Percentiles rank a stretch among this genome's conserved stretches.
Conservation (phyloP, 805 yeast species). For the Pichia exigua region DNA sequence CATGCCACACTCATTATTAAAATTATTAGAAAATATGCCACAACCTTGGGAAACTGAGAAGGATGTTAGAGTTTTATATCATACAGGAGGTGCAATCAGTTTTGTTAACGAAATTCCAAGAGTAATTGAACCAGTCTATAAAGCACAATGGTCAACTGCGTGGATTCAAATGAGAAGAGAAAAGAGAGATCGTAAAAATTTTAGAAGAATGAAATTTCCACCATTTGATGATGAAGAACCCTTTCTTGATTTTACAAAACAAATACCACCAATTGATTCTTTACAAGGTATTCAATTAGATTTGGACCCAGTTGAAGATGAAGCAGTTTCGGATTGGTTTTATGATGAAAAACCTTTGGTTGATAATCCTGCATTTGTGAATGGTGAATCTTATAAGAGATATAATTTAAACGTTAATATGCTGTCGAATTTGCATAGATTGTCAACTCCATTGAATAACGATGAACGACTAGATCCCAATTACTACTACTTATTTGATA, state of each 20-base stretch:
- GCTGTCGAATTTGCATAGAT: slow-evolving; percentile 56
- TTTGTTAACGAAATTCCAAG: slow-evolving; percentile 89
- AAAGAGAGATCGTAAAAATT: slow-evolving; percentile 82
- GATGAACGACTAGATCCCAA: slow-evolving; percentile 48
- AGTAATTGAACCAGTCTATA: slow-evolving; percentile 85
- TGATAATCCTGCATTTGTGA: slow-evolving; percentile 47
- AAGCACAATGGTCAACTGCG: slow-evolving; percentile 91
- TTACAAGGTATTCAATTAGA: slow-evolving; percentile 64
- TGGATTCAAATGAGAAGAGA: slow-evolving; percentile 94
- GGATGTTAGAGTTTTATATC: slow-evolving; percentile 85
- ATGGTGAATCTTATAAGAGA: slow-evolving; percentile 68
- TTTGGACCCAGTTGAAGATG: slow-evolving; percentile 57
- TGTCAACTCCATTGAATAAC: slow-evolving; percentile 64
- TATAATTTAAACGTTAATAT: slow-evolving; percentile 61
- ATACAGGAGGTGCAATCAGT: slow-evolving; percentile 87
- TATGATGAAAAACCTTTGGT: slow-evolving; percentile 69
- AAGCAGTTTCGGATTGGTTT: slow-evolving; percentile 62
- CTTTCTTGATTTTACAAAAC: slow-evolving; percentile 75
- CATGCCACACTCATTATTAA: slow-evolving; percentile 91
- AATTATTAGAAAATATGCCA: slow-evolving; percentile 91
- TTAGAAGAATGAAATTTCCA: slow-evolving; percentile 89
- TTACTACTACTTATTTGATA: slow-evolving; percentile 65
- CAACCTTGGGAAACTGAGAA: slow-evolving; percentile 94
- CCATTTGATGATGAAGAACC: slow-evolving; percentile 98
- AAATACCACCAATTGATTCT: slow-evolving; percentile 64